These are phyloP conservation scores for Penicillium cosmopolitanum DNA, from an alignment of 495 filamentous ascomycete species.

Conservation along the genomic window DNA sequence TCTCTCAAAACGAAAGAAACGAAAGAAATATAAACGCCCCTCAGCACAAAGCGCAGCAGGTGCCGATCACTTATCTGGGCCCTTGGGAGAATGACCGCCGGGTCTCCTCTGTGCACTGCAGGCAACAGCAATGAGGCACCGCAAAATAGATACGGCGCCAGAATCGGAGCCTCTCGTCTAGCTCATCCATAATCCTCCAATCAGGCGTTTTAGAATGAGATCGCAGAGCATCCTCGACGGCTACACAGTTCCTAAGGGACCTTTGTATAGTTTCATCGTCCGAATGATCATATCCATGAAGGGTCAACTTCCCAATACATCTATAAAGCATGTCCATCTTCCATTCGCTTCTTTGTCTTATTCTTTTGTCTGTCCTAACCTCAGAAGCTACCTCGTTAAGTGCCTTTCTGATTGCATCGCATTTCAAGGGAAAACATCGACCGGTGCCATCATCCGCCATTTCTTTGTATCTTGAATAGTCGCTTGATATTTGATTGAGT, in stretches of 20 bases:
- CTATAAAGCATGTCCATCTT: not conserved
- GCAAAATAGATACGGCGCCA: conserved; percentile 1
- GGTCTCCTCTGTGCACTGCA: not conserved
- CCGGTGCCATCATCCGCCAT: not conserved
- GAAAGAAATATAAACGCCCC: too few species aligned
- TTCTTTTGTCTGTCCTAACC: not conserved
- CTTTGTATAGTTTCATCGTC: not conserved
- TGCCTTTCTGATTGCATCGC: not conserved
- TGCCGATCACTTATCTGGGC: not conserved
- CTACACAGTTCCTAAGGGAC: not conserved
- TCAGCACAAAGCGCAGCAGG: too few species aligned
- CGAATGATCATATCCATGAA: conserved; percentile 2
- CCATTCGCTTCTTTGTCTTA: not conserved
- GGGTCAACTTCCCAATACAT: conserved; percentile 2
- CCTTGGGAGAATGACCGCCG: not conserved
- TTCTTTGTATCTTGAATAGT: not conserved
- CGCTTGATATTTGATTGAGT: not conserved
- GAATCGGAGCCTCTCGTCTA: not conserved
- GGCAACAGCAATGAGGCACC: not conserved
- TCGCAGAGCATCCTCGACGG: not conserved
- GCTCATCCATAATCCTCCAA: not conserved
- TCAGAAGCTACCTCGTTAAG: not conserved
- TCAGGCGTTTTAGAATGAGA: not conserved
- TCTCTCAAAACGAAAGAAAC: too few species aligned
- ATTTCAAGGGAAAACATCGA: not conserved